These are phyloP conservation scores for Leccinum ochraceum DNA, from an alignment of 768 basidiomycete species.

Conservation along the genomic window DNA sequence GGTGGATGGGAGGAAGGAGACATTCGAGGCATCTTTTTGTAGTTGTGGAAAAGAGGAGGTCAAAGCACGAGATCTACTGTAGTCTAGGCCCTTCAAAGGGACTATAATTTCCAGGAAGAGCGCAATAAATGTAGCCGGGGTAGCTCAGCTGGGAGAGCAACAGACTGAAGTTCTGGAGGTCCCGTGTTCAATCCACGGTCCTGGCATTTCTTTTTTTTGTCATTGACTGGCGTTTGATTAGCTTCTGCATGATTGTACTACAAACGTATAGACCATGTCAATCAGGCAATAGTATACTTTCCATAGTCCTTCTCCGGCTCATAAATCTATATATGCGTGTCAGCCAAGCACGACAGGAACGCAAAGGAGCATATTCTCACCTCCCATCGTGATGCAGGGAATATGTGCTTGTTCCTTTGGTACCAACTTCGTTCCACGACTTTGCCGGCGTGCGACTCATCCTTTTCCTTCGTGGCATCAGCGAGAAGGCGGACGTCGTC, in stretches of 20 bases:
- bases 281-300: conserved; percentile 76
- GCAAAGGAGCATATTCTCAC: conserved; percentile 34
- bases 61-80: conserved; percentile 5
- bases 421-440: conserved; percentile 97
- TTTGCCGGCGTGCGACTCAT: conserved; percentile 98
- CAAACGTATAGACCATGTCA: neutral
- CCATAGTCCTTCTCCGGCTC: conserved; percentile 95
- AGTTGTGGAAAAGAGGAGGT: neutral
- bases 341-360: neutral
- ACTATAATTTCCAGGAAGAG: neutral
- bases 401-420: conserved; percentile 95
- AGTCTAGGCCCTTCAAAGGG: neutral
- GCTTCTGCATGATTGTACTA: neutral
- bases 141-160: conserved; percentile 79
- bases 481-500: conserved; percentile 94
- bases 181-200: conserved; percentile 59
- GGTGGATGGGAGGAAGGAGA: neutral
- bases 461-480: conserved; percentile 96
- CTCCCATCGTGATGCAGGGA: conserved; percentile 97
- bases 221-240: neutral
- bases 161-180: conserved; percentile 69
- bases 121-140: conserved; percentile 40
- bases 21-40: conserved; percentile 9
- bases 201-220: conserved; percentile 40
- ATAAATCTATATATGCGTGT: conserved; percentile 58